Conservation (phyloP, 78 protist genomes). For the Dictyostelium discoideum region dicty_2.7 NC_007090.3:1968001-1968500, state of each 20-base stretch:
- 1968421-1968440: no score
- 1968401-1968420: not conserved
- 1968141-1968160: slow-evolving; percentile 64
- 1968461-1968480: slow-evolving; percentile 13
- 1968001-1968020: not conserved
- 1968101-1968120: slow-evolving; percentile 44
- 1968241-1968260: slow-evolving; percentile 68
- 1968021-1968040: not conserved
- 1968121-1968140: slow-evolving; percentile 77
- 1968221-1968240: slow-evolving; percentile 80
- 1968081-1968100: not conserved
- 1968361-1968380: slow-evolving; percentile 74
- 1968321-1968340: slow-evolving; percentile 96
- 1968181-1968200: slow-evolving; percentile 72
- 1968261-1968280: slow-evolving; percentile 96
- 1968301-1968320: slow-evolving; percentile 99
- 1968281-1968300: slow-evolving; percentile 96
- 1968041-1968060: not conserved
- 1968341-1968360: slow-evolving; percentile 77
- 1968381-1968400: slow-evolving; percentile 81
- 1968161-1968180: slow-evolving; percentile 60
- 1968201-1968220: slow-evolving; percentile 65
- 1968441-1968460: not conserved
- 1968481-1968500: slow-evolving; percentile 86
- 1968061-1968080: not conserved